Base-by-base conservation (phyloP, 2,329 filamentous ascomycete species). In the Phialophora expanda region DNA sequence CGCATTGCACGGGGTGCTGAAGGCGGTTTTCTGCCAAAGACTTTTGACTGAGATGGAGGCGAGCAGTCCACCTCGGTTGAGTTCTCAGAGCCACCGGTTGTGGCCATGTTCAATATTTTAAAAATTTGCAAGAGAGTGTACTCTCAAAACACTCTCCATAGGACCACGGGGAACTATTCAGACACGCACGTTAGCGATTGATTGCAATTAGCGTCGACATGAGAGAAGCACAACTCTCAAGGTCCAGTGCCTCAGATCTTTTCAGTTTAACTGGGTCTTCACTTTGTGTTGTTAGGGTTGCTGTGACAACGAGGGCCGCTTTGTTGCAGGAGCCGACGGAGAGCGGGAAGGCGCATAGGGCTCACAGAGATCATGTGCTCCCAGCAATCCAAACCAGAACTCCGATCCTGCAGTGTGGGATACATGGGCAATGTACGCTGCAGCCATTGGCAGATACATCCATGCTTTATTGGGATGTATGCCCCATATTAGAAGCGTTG, bases 261-360 rank as follows among this genome's bases (percentile, higher is more conserved):
- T 69, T 69, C 67, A 69, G 67, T 69, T 69, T 65, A 44, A 60
- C 59, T 12, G 12, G 57, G 67, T 69, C 67, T 69, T 69, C 67
- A 69, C 57, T 56, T 67, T 65, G 61, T 58, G 48, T 62, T 56
- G 63, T n/a, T 60, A 20, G 51, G 66, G 56, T 65, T 66, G 62
- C 63, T 17, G 34, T 34, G 26, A 32, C 32, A 56, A 41, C n/a
- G 20, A 48, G 44, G 44, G 22, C 26, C n/a, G 32, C 44, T 57
- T 34, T 28, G 41, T 8, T 56, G 60, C 56, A 58, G n/a, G 24
- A n/a, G 20, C 28, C 50, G 22, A 48, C 44, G 38, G n/a, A 58
- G 26, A 17, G 26, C 44, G n/a, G 22, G 22, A 55, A 26, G n/a
- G 38, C 57, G 46, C 11, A 56, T 38, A 58, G 48, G 51, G 24